Evolutionary conservation across 2,329 filamentous ascomycete genomes (phyloP).

Genomic region (Rhynchosporium agropyri): DNA sequence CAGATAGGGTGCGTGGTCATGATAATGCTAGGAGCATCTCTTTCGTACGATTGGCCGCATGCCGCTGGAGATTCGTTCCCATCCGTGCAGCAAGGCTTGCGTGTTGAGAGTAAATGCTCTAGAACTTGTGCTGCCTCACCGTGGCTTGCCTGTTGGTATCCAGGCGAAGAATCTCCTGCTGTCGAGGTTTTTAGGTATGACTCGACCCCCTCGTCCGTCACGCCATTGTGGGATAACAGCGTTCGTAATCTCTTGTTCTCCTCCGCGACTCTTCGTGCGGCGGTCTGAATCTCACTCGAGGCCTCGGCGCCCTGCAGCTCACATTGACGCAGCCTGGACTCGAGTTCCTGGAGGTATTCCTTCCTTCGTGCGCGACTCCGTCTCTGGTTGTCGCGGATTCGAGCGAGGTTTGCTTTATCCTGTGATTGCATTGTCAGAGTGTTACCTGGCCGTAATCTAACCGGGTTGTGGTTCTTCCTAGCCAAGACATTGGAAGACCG

Average conservation of each 20-base stretch:
- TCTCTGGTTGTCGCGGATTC: too few species aligned
- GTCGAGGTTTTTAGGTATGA: constrained; percentile 31
- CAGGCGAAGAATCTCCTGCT: constrained; percentile 15
- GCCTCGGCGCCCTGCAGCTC: constrained; percentile 69
- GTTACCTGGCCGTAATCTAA: too few species aligned
- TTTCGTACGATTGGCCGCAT: constrained; percentile 23
- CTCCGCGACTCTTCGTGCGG: constrained; percentile 67
- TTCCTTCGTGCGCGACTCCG: too few species aligned
- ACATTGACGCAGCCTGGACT: constrained; percentile 59
- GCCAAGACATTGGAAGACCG: constrained; percentile 1
- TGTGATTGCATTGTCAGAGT: too few species aligned
- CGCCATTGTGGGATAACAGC: constrained; percentile 60
- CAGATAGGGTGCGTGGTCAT: constrained; percentile 35
- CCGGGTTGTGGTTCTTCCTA: background rate
- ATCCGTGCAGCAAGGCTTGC: constrained; percentile 33
- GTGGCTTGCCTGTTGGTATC: constrained; percentile 22
- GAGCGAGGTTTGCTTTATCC: too few species aligned
- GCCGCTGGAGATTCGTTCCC: constrained; percentile 14
- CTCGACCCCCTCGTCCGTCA: constrained; percentile 57
- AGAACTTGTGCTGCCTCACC: constrained; percentile 35
- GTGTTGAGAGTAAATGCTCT: constrained; percentile 36
- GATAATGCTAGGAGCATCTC: constrained; percentile 34
- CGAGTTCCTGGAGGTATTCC: too few species aligned
- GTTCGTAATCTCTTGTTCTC: constrained; percentile 68
- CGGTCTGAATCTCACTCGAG: constrained; percentile 70